Evolutionary conservation across 73 alveolate species (phyloP), one percentile per base, ranked within the genome.

Genomic region (Paramecium biaurelia): DNA sequence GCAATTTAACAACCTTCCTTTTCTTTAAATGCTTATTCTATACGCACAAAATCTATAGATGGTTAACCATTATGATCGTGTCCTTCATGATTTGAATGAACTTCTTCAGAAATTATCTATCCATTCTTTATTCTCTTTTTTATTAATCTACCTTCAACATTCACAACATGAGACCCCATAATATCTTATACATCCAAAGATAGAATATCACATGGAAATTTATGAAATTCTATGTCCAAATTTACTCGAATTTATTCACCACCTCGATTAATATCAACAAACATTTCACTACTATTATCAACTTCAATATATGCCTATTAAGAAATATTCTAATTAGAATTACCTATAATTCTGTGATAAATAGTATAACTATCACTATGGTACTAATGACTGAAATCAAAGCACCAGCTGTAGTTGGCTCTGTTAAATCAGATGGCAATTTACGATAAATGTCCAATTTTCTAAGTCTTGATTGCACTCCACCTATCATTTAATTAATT

Each of bases 161-260:
- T 95, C 2, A 92, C 96, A 30, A 95, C 93, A 85, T 98, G 99
- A 84, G 99, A 96, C 14, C 99, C 99, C 97, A 99, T 89, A 26
- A 97, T 97, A 92, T 99, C 99, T 76, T 97, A 94, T 4, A 96
- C 99, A 95, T 98, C 99, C 18, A 99, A 95, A 79, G 99, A 94
- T 58, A 98, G 90, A 35, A 99, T 92, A 79, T 96, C 99, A 92
- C 99, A 99, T 6, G 99, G 99, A 89, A 97, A 94, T 76, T 93
- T 92, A 67, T 95, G 96, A 89, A 98, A 93, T 41, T 85, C 97
- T 3, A 98, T 90, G 92, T 98, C 99, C 12, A 98, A 37, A 79
- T 98, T 97, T 63, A 98, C 97, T 42, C 93, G 72, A 76, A 98
- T 57, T 85, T 95, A 93, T 59, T 96, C 98, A 21, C 97, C 97